Conservation (phyloP, 106 monocot species). For the Hemerocallis citrina region DNA sequence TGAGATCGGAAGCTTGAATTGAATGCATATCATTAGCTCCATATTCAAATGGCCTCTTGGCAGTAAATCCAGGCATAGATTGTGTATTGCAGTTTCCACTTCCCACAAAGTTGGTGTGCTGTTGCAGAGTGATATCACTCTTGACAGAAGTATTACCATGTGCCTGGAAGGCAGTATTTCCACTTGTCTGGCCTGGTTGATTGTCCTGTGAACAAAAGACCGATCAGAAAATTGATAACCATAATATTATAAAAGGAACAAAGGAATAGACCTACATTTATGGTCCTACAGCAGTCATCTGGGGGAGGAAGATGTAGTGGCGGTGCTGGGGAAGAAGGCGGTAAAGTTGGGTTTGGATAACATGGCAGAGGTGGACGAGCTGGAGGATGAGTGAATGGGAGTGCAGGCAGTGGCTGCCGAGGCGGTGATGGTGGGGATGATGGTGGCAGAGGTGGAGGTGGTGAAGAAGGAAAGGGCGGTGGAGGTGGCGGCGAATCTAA, state of each 20-base stretch:
- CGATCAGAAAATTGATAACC: neutral
- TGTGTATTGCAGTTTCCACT: slow-evolving; percentile 36
- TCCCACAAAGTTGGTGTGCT: slow-evolving; percentile 27
- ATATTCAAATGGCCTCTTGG: slow-evolving; percentile 41
- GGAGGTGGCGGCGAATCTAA: slow-evolving; percentile 32
- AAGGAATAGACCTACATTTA: slow-evolving; percentile 41
- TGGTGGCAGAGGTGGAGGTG: slow-evolving; percentile 18
- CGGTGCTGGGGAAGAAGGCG: slow-evolving; percentile 16
- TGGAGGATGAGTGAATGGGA: slow-evolving; percentile 7
- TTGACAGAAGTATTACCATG: slow-evolving; percentile 12
- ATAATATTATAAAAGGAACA: neutral
- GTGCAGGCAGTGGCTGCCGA: slow-evolving; percentile 2
- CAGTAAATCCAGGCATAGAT: slow-evolving; percentile 14
- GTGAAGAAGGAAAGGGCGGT: neutral
- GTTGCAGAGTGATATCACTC: slow-evolving; percentile 35
- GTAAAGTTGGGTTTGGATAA: slow-evolving; percentile 6
- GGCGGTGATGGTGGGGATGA: slow-evolving; percentile 1
- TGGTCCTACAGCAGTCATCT: slow-evolving; percentile 33
- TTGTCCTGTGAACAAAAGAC: slow-evolving; percentile 22
- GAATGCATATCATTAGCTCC: slow-evolving; percentile 40
- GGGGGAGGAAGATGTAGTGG: slow-evolving; percentile 19
- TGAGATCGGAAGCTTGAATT: slow-evolving; percentile 31
- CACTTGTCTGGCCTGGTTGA: slow-evolving; percentile 24
- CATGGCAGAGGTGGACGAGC: slow-evolving; percentile 7
- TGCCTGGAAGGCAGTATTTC: slow-evolving; percentile 23